Base-by-base conservation (phyloP, 2,329 filamentous ascomycete species). In the Exophiala dermatitidis region DNA sequence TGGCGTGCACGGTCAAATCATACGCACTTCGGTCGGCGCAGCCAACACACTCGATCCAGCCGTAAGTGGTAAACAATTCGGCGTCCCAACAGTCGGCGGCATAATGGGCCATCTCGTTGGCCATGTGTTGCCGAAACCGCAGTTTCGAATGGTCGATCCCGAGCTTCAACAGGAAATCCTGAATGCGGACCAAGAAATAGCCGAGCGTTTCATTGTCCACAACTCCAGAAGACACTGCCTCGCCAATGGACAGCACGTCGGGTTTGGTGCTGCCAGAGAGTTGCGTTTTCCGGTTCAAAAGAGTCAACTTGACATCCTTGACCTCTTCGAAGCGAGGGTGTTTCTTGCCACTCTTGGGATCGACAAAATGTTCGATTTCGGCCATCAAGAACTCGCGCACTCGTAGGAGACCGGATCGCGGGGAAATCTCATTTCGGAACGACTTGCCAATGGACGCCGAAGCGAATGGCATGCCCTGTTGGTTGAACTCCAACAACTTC, bases 331-430 rank as follows among this genome's bases (percentile, higher is more conserved):
- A 98, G 52, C 90, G 86, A 48, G 79, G 74, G 70, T 98, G 93
- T 74, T 93, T 94, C 82, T 98, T 98, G 72, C 90, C 89, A 67
- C 89, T 83, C 66, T 93, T 79, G 7, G 93, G 93, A 66, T 98
- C 93, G 62, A 98, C 93, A 68, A 88, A 98, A 72, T 98, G 93
- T 76, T 98, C 93, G 64, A 98, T 95, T 74, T 98, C 93, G 28
- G 91, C 93, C 93, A 98, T 97, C 64, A 96, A 74, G 74, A 98
- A 97, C 71, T 98, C 93, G 64, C 93, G 88, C 41, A 98, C 93
- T 64, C 93, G 86, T 54, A 98, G 75, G 38, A 98, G 83, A 72
- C 93, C 93, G 60, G 88, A 82, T 52, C 93, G 83, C 6, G 93
- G 93, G 0, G 93, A 96, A 64, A 98, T 96, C 69, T 98, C 93